Evolutionary conservation across 192 early-diverging fungal genomes (phyloP), one percentile per base, ranked within the genome.

Genomic region (Backusella circina): DNA sequence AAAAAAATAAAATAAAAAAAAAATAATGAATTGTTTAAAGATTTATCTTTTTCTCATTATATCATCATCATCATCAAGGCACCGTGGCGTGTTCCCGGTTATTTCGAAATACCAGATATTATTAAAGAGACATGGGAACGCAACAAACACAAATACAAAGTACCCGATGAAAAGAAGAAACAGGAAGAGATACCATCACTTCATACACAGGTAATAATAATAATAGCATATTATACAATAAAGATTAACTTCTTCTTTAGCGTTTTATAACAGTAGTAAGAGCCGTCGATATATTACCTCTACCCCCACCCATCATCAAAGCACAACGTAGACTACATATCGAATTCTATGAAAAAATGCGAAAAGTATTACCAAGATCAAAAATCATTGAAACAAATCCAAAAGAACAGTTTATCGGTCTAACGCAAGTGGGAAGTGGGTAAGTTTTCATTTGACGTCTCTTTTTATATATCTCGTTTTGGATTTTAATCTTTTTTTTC

Each of bases 61-160:
- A 5, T 54, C 5, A 51, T 51, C 50, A 69, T 66, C 15, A 31
- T 47, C 7, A 6, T 47, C 1, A 38, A 70, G 69, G 69, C 69
- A 70, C 69, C 69, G 28, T 70, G 69, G 69, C 69, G 69, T 70
- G 69, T 70, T 70, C 69, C 69, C 38, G 69, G 69, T 37, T 44
- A 70, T 70, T 70, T 47, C 4, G 64, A 82, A 28, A 82, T 82
- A 38, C 81, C 81, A 15, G 81, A 82, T 39, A 79, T 82, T 38
- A 75, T 82, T 35, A 79, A 78, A 51, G 75, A 74, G 70, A 54
- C 73, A 31, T 74, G 72, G 65, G 74, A 75, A 47, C 67, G 36
- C 16, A 70, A 47, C 26, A 68, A 47, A 35, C 41, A 67, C 18
- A 47, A 47, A 61, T 23, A 61, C 61, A 65, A 65, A 21, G 30